Evolutionary conservation across 805 yeast genomes (phyloP).

Genomic region (Ogataea salicorniae): DNA sequence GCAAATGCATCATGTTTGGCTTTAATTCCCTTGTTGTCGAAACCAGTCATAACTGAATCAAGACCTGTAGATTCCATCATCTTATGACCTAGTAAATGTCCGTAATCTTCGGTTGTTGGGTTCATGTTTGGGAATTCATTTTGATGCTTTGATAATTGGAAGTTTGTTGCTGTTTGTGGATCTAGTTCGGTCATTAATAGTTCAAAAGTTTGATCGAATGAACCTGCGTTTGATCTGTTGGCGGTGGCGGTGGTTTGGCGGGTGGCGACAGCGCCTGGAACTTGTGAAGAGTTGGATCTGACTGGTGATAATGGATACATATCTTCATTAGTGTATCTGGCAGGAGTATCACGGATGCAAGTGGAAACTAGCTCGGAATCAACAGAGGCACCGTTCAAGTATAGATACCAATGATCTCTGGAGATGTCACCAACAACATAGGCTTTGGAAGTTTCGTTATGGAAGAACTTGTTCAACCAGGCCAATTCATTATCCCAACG

Average conservation of each 20-base stretch:
- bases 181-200: constrained; percentile 84
- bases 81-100: constrained; percentile 72
- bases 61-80: constrained; percentile 62
- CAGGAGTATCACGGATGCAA: background rate
- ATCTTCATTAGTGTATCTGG: background rate
- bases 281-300: constrained; percentile 1
- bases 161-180: constrained; percentile 49
- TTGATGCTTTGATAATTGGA: constrained; percentile 34
- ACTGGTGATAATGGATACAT: constrained; percentile 21
- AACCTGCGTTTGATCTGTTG: background rate
- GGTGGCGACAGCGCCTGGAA: too few relatives aligned
- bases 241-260: too few relatives aligned
- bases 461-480: constrained; percentile 61
- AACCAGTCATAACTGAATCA: constrained; percentile 40
- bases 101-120: constrained; percentile 56
- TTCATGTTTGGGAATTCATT: constrained; percentile 35
- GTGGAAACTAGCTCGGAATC: background rate
- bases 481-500: constrained; percentile 80
- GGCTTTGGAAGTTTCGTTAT: constrained; percentile 50
- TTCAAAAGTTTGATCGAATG: constrained; percentile 65
- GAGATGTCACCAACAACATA: constrained; percentile 78
- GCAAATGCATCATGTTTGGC: constrained; percentile 77
- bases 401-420: constrained; percentile 88
- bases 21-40: background rate
- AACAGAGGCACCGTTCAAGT: constrained; percentile 46